Evolutionary conservation across 2,329 filamentous ascomycete species (phyloP), one percentile per base, ranked within the genome.

Genomic region (Colletotrichum musicola): DNA sequence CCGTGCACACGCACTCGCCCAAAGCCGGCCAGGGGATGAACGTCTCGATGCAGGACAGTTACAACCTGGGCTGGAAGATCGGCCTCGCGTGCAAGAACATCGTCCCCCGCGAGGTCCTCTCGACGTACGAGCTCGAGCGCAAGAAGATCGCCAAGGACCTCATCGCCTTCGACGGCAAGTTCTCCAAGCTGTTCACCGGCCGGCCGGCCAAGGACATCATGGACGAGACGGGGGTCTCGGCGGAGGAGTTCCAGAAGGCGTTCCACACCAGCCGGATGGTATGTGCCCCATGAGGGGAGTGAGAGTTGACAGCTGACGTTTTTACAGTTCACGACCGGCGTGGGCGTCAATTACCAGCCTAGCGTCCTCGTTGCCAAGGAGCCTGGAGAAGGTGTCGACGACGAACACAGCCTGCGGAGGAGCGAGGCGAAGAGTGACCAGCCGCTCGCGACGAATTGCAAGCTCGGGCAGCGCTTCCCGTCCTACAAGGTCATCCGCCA

Each of bases 11-110:
- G 0, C 84, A 86, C 71, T 75, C 73, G 7, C 89, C 89, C 18
- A 92, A 92, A 73, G 89, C 88, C 0, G 89, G 89, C 2, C 90
- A 92, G 74, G 90, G 91, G 13, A 92, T 93, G 90, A 93, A 93
- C 72, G 86, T 92, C 1, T 87, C 84, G 42, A 91, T 93, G 87
- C 90, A 92, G 72, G 91, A 93, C 75, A 78, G 81, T 0, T 87
- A 83, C 75, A 89, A 88, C 63, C 82, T 89, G 0, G 86, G 85
- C 0, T 89, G 86, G 86, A 89, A 89, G 76, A 74, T 89, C 1
- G 85, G 82, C 0, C 75, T 79, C 1, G 84, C 84, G 0, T 74
- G 80, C 35, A 84, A 84, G 58, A 82, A 82, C 6, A 74, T 83
- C 2, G 76, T 82, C 0, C 79, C 81, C 1, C 77, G 76, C 0